These are phyloP conservation scores for Cladosporium sp. DNA, from an alignment of 2,329 filamentous ascomycete genomes.

Conservation along the genomic window DNA sequence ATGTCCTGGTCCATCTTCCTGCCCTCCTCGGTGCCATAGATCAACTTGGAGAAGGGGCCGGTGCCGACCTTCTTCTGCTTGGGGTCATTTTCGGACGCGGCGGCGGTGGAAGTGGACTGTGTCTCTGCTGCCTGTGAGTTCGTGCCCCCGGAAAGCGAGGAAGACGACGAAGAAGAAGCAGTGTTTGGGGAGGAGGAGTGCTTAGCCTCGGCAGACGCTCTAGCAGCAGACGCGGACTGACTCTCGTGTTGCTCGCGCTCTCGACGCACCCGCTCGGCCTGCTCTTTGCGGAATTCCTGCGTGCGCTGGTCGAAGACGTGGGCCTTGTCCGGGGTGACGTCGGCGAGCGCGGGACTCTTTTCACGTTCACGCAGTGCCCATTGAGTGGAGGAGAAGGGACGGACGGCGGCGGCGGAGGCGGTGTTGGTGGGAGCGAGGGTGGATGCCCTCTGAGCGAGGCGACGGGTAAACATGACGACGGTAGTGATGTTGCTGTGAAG, in stretches of 20 bases:
- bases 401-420: slow-evolving; percentile 11
- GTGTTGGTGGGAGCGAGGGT: slow-evolving; percentile 11
- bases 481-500: slow-evolving; percentile 2
- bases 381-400: slow-evolving; percentile 19
- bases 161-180: slow-evolving; percentile 25
- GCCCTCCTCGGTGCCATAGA: slow-evolving; percentile 96
- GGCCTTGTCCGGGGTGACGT: slow-evolving; percentile 71
- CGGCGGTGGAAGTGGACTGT: slow-evolving; percentile 48
- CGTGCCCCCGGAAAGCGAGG: slow-evolving; percentile 35
- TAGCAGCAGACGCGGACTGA: slow-evolving; percentile 62
- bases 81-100: slow-evolving; percentile 55
- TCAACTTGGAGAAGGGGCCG: slow-evolving; percentile 74
- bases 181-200: slow-evolving; percentile 21
- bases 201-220: slow-evolving; percentile 34
- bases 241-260: slow-evolving; percentile 78
- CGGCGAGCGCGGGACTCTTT: slow-evolving; percentile 71
- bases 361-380: slow-evolving; percentile 1
- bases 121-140: slow-evolving; percentile 28
- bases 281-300: slow-evolving; percentile 78
- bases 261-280: slow-evolving; percentile 67
- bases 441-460: slow-evolving; percentile 15
- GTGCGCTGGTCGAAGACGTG: slow-evolving; percentile 78
- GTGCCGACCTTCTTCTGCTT: slow-evolving; percentile 51
- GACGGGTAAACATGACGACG: slow-evolving; percentile 19
- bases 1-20: slow-evolving; percentile 93